Base-by-base conservation (phyloP, 2,329 filamentous ascomycete genomes). In the Lecanicillium sp. region DNA sequence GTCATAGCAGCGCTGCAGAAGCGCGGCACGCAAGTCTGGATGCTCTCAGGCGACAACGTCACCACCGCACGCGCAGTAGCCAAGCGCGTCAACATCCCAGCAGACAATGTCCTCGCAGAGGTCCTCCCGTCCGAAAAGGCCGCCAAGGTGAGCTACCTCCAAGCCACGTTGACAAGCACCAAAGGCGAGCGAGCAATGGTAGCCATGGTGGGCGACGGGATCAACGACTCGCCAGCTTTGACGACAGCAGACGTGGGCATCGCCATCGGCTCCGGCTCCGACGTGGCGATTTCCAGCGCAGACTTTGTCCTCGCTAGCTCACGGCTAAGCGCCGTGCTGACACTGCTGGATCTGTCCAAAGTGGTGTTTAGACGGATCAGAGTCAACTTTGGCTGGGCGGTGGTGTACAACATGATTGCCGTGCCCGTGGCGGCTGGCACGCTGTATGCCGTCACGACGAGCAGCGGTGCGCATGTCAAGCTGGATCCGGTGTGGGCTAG, bases 21-120 rank as follows among this genome's bases (percentile, higher is more conserved):
- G 4, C 73, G 74, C 13, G 78, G 82, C 15, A 80, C 84, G 33
- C 75, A 80, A 22, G 83, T 94, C 4, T 95, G 83, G 78, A 94
- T 95, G 86, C 79, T 95, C 28, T 94, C 87, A 0, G 89, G 89
- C 20, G 89, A 95, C 64, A 95, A 95, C 53, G 65, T 69, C n/a
- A 79, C 68, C n/a, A 95, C 89, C 1, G 89, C 89, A 3, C 68
- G 73, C 15, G 86, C 87, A 0, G 85, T 95, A 3, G 89, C 84
- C 1, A 63, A 70, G 2, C 76, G 77, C 51, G 70, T 95, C 14
- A 85, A 85, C 16, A 95, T 95, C 46, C 72, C 78, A 0, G 52
- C 68, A 1, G 63, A 68, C 39, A 85, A 94, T 54, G 81, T 95
- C 47, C 84, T 94, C 45, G 87, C 89, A 9, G 86, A 86, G 46